Evolutionary conservation across 768 basidiomycete genomes (phyloP).

Genomic region (Hericium rajendrae): DNA sequence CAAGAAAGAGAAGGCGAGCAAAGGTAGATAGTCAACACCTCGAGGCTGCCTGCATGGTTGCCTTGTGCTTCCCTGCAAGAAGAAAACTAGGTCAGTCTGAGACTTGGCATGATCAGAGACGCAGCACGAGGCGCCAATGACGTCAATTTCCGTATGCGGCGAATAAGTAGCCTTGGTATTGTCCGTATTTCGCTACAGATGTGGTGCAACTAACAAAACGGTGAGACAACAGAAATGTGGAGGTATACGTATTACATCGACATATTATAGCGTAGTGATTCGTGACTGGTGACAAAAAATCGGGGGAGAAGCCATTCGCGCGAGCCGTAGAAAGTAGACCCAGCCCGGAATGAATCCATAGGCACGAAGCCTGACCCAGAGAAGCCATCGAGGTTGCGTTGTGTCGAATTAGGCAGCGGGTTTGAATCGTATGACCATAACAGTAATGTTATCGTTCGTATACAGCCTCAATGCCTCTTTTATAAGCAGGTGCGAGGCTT

Average conservation of each 20-base stretch:
- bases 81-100: no score
- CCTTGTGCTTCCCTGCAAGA: no score
- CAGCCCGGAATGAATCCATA: no score
- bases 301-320: no score
- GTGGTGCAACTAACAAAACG: neutral
- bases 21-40: no score
- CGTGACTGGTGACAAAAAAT: neutral
- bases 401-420: conserved; percentile 11
- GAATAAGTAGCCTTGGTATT: neutral
- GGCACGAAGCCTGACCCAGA: no score
- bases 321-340: no score
- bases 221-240: neutral
- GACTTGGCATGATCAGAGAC: no score
- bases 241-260: neutral
- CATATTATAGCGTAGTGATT: neutral
- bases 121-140: no score
- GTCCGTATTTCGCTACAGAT: neutral
- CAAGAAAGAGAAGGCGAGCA: neutral
- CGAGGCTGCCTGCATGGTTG: no score
- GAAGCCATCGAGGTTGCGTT: no score
- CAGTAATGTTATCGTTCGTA: conserved; percentile 92
- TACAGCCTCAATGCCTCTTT: conserved; percentile 81
- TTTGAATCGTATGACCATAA: conserved; percentile 74
- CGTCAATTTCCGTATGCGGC: no score
- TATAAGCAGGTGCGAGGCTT: conserved; percentile 65